These are phyloP conservation scores for Dactylellina leptospora DNA, from an alignment of 2,329 filamentous ascomycete species.

Conservation along the genomic window DNA sequence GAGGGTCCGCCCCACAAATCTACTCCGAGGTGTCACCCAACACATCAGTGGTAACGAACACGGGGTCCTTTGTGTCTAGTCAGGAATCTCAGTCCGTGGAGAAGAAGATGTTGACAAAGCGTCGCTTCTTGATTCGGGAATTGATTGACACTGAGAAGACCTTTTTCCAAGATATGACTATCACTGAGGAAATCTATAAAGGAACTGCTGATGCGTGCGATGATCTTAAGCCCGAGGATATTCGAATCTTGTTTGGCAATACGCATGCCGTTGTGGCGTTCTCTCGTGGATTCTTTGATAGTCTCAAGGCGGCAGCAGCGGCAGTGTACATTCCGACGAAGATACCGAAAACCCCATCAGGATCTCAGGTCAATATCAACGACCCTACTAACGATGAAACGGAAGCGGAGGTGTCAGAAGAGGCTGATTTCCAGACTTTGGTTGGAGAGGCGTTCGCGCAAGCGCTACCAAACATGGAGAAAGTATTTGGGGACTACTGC, in stretches of 20 bases:
- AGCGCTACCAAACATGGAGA: constrained; percentile 69
- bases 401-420: constrained; percentile 62
- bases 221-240: constrained; percentile 80
- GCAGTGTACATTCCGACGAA: constrained; percentile 72
- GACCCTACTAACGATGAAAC: constrained; percentile 11
- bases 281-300: constrained; percentile 78
- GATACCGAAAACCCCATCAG: constrained; percentile 53
- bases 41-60: constrained; percentile 45
- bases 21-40: constrained; percentile 47
- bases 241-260: constrained; percentile 91
- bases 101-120: constrained; percentile 77
- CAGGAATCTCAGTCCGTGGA: constrained; percentile 66
- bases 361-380: constrained; percentile 60
- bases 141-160: constrained; percentile 90
- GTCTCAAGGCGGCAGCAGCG: constrained; percentile 81
- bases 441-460: constrained; percentile 69
- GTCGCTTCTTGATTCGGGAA: constrained; percentile 87
- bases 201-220: constrained; percentile 85
- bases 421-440: constrained; percentile 68
- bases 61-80: constrained; percentile 58
- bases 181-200: constrained; percentile 97
- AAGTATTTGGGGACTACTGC: constrained; percentile 72
- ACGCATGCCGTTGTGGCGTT: constrained; percentile 89
- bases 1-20: constrained; percentile 18
- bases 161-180: constrained; percentile 94